Base-by-base conservation (phyloP, 1,284 basidiomycete species). In the Irpex lacteus region DNA sequence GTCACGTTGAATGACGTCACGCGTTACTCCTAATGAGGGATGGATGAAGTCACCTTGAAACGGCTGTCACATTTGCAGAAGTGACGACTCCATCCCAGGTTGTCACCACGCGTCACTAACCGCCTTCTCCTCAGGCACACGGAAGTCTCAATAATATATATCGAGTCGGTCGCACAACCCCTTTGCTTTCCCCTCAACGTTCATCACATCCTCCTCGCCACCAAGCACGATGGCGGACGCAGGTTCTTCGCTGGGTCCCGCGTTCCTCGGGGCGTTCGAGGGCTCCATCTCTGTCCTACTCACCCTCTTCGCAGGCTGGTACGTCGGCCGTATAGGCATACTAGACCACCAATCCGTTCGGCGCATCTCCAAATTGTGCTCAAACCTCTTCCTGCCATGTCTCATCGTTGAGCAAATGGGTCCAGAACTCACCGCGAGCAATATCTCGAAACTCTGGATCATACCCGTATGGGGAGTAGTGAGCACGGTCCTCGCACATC, bases 341-440 rank as follows among this genome's bases (percentile, higher is more conserved):
- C 63, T 75, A 58, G 70, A 72, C 69, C 69, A 67, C 61, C 21
- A 52, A 13, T 71, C 73, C 50, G 70, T 73, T 34, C 71, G 70
- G 38, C 66, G 68, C 21, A 60, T 75, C 52, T 72, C 74, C 63
- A 70, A 66, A 60, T 66, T 76, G 21, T 75, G 71, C 69, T 69
- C 75, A 4, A 62, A 57, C 15, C 65, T 75, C 65, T 76, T 76
- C 68, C 72, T 75, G 37, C 75, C 75, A 47, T 74, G 70, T 56
- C 72, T 76, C 63, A 71, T 76, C 67, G 60, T 75, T 66, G 73
- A 71, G 32, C 65, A 72, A 60, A 75, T 75, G 75, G 75, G 62
- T 69, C 75, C 73, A 19, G 66, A 71, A 64, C 70, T 76, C 59
- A 75, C 74, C 47, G 65, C 60, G 1, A 8, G 53, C 4, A 68